Evolutionary conservation across 495 filamentous ascomycete genomes (phyloP).

Genomic region (Lasiosphaeriaceae sp.): DNA sequence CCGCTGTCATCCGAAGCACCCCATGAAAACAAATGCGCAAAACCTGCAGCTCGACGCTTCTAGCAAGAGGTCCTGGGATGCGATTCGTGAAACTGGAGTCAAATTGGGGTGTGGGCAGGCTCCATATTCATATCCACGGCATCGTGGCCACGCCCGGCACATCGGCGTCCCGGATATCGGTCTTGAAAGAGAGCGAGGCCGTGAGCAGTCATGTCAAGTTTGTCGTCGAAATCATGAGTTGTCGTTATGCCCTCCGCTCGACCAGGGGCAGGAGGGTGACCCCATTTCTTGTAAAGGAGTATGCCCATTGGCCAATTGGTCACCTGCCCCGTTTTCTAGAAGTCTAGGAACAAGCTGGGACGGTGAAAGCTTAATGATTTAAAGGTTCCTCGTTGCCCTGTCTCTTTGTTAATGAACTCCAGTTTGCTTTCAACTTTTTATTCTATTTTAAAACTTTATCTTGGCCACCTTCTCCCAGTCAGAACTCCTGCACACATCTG

Average conservation of each 20-base stretch:
- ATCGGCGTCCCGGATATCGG: background rate
- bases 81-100: too few relatives aligned
- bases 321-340: constrained; percentile 14
- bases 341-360: background rate
- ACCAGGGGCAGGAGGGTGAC: background rate
- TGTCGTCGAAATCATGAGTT: background rate
- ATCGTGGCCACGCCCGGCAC: too few relatives aligned
- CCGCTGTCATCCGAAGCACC: too few relatives aligned
- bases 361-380: constrained; percentile 3
- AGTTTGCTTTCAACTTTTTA: background rate
- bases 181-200: background rate
- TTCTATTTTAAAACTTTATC: too few relatives aligned
- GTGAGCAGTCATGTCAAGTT: background rate
- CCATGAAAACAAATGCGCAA: too few relatives aligned
- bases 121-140: too few relatives aligned
- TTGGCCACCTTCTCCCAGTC: too few relatives aligned
- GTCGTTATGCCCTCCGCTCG: background rate
- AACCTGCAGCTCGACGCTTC: too few relatives aligned
- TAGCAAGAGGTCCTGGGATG: too few relatives aligned
- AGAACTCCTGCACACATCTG: too few relatives aligned
- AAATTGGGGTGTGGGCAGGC: too few relatives aligned
- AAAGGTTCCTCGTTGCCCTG: background rate
- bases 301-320: constrained; percentile 30
- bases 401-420: background rate
- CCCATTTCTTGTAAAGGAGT: constrained; percentile 1